Percentiles rank a stretch among this genome's conserved stretches.
Conservation (phyloP, 768 basidiomycete genomes). For the Pleurotus tuoliensis region DNA sequence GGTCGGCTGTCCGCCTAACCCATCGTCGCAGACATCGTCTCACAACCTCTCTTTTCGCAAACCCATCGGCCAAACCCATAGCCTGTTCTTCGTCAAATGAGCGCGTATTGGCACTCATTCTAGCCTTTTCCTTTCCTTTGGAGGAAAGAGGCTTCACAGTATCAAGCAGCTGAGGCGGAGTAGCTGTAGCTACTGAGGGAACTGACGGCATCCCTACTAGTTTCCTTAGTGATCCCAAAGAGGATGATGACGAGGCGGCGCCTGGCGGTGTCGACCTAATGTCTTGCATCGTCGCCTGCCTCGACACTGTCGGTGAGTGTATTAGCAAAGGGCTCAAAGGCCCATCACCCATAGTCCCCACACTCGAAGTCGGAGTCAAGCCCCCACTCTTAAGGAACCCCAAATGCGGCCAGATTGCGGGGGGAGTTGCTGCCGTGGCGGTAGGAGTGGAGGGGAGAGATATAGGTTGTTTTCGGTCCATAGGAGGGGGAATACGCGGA, state of each 20-base stretch:
- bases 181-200: background rate
- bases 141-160: background rate
- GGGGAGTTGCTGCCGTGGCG: constrained; percentile 11
- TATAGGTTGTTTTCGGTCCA: constrained; percentile 36
- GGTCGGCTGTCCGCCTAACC: constrained; percentile 40
- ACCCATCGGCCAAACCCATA: constrained; percentile 38
- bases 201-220: background rate
- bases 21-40: constrained; percentile 41
- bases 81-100: constrained; percentile 19
- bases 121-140: constrained; percentile 9
- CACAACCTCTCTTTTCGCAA: constrained; percentile 38
- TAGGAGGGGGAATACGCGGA: constrained; percentile 34
- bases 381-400: constrained; percentile 28
- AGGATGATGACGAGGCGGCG: background rate
- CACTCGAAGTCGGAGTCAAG: constrained; percentile 18
- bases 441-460: constrained; percentile 46
- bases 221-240: background rate
- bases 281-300: constrained; percentile 9
- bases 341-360: constrained; percentile 19
- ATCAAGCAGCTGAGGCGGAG: background rate
- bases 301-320: constrained; percentile 27
- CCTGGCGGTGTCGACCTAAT: background rate
- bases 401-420: constrained; percentile 27
- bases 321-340: constrained; percentile 42
- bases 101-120: background rate